Conservation (phyloP, 2,329 filamentous ascomycete genomes). For the Exophiala xenobiotica region DNA sequence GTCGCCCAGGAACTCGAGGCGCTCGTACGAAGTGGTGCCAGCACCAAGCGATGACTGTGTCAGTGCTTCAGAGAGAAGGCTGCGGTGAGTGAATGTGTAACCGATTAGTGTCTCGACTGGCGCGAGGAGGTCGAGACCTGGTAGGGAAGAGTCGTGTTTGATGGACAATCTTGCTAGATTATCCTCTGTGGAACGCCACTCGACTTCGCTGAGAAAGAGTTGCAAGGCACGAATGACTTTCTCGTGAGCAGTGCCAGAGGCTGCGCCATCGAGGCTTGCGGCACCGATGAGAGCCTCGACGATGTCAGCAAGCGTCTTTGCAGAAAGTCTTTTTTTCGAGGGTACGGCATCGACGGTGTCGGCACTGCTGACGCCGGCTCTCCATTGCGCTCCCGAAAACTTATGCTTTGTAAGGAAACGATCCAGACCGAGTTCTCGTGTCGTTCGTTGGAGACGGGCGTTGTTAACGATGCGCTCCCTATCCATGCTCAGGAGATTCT, state of each 20-base stretch:
- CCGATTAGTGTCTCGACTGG: constrained; percentile 65
- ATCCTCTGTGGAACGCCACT: constrained; percentile 55
- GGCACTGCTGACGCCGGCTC: constrained; percentile 45
- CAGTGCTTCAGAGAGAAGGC: constrained; percentile 72
- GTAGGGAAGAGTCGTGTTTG: neutral
- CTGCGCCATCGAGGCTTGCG: constrained; percentile 62
- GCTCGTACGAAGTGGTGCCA: constrained; percentile 54
- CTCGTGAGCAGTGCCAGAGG: constrained; percentile 56
- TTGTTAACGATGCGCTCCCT: constrained; percentile 76
- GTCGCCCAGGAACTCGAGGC: constrained; percentile 86
- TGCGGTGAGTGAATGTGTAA: constrained; percentile 67
- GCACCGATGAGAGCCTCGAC: constrained; percentile 82
- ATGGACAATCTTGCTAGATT: constrained; percentile 13
- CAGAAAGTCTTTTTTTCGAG: constrained; percentile 55
- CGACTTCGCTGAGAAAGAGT: constrained; percentile 62
- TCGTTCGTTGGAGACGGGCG: constrained; percentile 64
- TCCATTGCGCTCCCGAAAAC: constrained; percentile 73
- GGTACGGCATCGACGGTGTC: constrained; percentile 1
- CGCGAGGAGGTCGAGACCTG: constrained; percentile 1
- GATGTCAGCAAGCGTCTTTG: constrained; percentile 82
- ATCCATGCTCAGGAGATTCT: constrained; percentile 68
- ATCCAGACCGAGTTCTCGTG: constrained; percentile 64
- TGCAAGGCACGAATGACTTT: constrained; percentile 45
- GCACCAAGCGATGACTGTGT: constrained; percentile 58
- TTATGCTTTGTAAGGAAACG: constrained; percentile 67